phyloP scores from a whole-genome alignment of 768 basidiomycete species.

The Podaxis carcinomalis region DNA sequence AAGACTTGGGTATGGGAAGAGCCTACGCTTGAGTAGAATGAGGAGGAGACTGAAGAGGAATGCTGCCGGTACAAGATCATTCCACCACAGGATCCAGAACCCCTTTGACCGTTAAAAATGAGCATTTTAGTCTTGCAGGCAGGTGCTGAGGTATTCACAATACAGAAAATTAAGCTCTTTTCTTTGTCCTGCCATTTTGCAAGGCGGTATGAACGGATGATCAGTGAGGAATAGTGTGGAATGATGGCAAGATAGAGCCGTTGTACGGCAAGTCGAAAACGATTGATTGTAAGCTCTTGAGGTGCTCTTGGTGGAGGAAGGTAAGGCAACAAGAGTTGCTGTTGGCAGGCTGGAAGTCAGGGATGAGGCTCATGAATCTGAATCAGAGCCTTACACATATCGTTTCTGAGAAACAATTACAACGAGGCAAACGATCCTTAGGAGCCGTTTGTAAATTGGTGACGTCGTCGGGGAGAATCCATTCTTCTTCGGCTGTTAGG shows the following conservation, averaged over 20 bases:
- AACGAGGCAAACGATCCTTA: not conserved
- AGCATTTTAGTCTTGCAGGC: not conserved
- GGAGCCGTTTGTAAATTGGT: not conserved
- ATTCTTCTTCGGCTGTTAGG: conserved; percentile 14
- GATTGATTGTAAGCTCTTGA: conserved; percentile 50
- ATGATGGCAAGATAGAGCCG: conserved; percentile 51
- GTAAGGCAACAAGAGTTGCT: conserved; percentile 40
- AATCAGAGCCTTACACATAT: conserved; percentile 19
- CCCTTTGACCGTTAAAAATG: conserved; percentile 28
- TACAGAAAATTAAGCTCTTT: conserved; percentile 46
- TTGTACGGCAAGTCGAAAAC: conserved; percentile 46
- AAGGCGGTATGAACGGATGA: conserved; percentile 32
- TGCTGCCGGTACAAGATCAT: conserved; percentile 50
- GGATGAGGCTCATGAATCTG: not conserved
- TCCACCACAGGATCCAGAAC: conserved; percentile 64
- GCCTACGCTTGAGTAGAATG: conserved; percentile 40
- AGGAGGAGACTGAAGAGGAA: conserved; percentile 45
- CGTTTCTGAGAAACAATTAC: conserved; percentile 20
- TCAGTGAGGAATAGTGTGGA: conserved; percentile 45
- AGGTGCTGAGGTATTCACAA: conserved; percentile 32
- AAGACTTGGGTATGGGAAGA: conserved; percentile 53
- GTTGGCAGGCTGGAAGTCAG: not conserved
- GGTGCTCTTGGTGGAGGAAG: conserved; percentile 38
- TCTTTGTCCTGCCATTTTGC: conserved; percentile 53
- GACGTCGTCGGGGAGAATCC: not conserved